Conservation (phyloP, 1,284 basidiomycete genomes). For the Irpex rosettiformis region DNA sequence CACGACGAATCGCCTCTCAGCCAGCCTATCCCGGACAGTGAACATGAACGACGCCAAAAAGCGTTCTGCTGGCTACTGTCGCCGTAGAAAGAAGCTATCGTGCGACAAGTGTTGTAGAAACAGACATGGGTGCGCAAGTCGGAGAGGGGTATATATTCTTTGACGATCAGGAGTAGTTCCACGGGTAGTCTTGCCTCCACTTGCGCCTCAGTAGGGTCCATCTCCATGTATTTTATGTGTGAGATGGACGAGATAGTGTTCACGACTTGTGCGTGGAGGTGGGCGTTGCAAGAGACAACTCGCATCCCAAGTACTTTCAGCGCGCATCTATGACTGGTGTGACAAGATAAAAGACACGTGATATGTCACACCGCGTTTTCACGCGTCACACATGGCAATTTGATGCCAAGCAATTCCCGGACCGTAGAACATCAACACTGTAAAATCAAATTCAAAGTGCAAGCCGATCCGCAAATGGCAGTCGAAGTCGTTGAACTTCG, state of each 20-base stretch:
- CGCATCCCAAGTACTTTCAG: not conserved
- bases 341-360: too few species aligned
- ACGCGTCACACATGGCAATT: not conserved
- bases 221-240: not conserved
- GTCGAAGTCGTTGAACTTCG: too few species aligned
- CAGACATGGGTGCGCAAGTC: constrained; percentile 24
- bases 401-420: too few species aligned
- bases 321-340: too few species aligned
- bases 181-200: constrained; percentile 11
- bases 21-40: constrained; percentile 16
- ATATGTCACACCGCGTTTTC: not conserved
- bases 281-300: not conserved
- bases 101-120: constrained; percentile 19
- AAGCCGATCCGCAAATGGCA: too few species aligned
- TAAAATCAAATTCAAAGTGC: too few species aligned
- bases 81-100: constrained; percentile 15
- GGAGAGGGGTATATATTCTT: constrained; percentile 11
- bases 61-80: constrained; percentile 13
- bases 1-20: constrained; percentile 11
- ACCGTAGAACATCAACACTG: too few species aligned
- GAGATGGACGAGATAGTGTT: not conserved
- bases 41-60: constrained; percentile 18
- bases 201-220: not conserved
- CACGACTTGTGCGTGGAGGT: not conserved
- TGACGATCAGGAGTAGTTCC: constrained; percentile 18